Evolutionary conservation across 2,329 filamentous ascomycete genomes (phyloP).

Genomic region (Colletotrichum spaethianum): DNA sequence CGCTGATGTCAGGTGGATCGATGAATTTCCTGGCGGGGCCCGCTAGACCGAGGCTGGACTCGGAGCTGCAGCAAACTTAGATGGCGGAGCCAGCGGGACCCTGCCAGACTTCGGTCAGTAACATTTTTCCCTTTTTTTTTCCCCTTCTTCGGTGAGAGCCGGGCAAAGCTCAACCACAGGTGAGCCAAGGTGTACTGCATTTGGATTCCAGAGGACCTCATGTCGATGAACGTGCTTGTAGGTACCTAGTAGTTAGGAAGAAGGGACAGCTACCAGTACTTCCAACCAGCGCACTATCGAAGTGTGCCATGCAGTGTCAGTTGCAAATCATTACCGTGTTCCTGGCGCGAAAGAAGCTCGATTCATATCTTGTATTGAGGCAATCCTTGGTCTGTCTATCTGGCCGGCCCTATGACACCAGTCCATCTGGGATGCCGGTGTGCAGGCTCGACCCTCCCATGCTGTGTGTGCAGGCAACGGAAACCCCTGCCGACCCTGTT

Average conservation of each 20-base stretch:
- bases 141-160: not conserved
- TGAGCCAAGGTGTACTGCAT: not conserved
- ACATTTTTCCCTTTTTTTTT: not conserved
- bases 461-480: not conserved
- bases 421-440: not conserved
- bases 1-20: not conserved
- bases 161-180: not conserved
- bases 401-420: not conserved
- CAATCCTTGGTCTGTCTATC: conserved; percentile 25
- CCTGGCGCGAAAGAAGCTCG: not conserved
- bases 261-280: no score
- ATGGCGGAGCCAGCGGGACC: not conserved
- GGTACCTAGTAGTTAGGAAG: no score
- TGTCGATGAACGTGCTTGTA: not conserved
- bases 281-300: no score
- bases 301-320: not conserved
- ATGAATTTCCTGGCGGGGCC: not conserved
- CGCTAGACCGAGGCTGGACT: not conserved
- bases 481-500: conserved; percentile 3
- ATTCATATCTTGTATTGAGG: conserved; percentile 10
- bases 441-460: conserved; percentile 6
- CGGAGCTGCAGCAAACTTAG: conserved; percentile 1
- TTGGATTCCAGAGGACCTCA: not conserved
- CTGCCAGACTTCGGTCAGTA: not conserved
- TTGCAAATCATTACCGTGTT: no score